phyloP scores from a whole-genome alignment of 2,329 filamentous ascomycete species.

The Talaromyces pinophilus region DNA sequence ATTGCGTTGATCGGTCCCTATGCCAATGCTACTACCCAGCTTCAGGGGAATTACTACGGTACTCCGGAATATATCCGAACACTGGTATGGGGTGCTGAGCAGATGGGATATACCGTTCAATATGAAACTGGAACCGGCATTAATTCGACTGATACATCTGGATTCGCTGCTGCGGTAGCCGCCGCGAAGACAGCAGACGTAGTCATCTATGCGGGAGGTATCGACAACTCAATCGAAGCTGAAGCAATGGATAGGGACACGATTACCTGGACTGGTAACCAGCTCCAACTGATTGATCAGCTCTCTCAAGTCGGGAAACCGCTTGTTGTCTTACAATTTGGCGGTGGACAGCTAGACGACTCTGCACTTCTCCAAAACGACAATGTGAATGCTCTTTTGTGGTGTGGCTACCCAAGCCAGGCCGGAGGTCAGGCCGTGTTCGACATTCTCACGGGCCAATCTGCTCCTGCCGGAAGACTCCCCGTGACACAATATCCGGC shows the following conservation, averaged over 20 bases:
- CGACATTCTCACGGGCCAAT: conserved; percentile 40
- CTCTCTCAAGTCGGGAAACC: conserved; percentile 37
- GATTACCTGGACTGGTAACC: conserved; percentile 40
- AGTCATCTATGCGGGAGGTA: conserved; percentile 37
- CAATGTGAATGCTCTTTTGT: conserved; percentile 38
- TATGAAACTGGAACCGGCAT: conserved; percentile 38
- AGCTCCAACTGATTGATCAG: conserved; percentile 37
- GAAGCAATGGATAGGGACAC: conserved; percentile 38
- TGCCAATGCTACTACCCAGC: conserved; percentile 56
- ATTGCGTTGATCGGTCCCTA: conserved; percentile 59
- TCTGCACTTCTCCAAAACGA: conserved; percentile 35
- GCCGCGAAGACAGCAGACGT: conserved; percentile 34
- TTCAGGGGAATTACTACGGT: conserved; percentile 61
- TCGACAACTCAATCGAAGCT: conserved; percentile 37
- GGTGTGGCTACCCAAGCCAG: conserved; percentile 45
- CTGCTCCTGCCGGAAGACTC: conserved; percentile 41
- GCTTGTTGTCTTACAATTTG: conserved; percentile 39
- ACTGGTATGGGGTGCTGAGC: conserved; percentile 47
- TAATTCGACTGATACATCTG: conserved; percentile 28
- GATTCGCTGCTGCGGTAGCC: conserved; percentile 31
- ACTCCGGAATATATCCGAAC: conserved; percentile 41
- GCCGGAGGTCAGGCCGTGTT: conserved; percentile 40
- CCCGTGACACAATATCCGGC: conserved; percentile 38
- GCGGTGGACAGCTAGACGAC: conserved; percentile 42
- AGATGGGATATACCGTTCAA: conserved; percentile 47